A percentile compares a stretch with the other conserved stretches of the same genome.
phyloP scores from a whole-genome alignment of 257 asterid genomes.

The Solanum virginianum region DNA sequence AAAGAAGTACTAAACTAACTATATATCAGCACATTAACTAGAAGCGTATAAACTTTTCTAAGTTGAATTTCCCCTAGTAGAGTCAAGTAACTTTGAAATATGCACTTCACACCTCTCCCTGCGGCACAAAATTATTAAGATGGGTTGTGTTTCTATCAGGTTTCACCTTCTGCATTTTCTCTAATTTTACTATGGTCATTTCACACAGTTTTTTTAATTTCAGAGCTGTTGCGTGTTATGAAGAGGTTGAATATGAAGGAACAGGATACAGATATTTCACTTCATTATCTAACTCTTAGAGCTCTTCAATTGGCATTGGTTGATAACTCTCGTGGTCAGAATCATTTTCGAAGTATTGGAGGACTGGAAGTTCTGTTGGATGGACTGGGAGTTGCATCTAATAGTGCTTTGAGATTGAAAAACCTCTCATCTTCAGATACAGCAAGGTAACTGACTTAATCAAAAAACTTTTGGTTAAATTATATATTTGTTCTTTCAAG shows the following conservation, averaged over 20 bases:
- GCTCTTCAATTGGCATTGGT: constrained; percentile 79
- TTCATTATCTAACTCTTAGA: constrained; percentile 69
- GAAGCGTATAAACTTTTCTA: background rate
- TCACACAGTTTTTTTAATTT: background rate
- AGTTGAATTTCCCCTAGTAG: background rate
- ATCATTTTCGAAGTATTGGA: constrained; percentile 97
- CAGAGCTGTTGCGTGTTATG: constrained; percentile 84
- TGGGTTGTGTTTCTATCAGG: background rate
- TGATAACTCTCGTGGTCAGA: constrained; percentile 92
- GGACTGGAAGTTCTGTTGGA: constrained; percentile 96
- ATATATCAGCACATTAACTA: background rate
- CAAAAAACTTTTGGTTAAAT: background rate
- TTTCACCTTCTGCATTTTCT: background rate
- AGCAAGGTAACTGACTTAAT: constrained; percentile 28
- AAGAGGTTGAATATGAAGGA: constrained; percentile 93
- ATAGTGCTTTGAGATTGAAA: constrained; percentile 34
- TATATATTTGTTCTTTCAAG: background rate
- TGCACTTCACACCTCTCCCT: background rate
- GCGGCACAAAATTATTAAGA: background rate
- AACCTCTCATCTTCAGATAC: constrained; percentile 27
- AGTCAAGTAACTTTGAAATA: background rate
- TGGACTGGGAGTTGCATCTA: constrained; percentile 75
- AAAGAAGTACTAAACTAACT: background rate
- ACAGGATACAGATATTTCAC: constrained; percentile 64
- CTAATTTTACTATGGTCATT: background rate